Conservation (phyloP, 306 rosid genomes). For the Argentina anserina region DNA sequence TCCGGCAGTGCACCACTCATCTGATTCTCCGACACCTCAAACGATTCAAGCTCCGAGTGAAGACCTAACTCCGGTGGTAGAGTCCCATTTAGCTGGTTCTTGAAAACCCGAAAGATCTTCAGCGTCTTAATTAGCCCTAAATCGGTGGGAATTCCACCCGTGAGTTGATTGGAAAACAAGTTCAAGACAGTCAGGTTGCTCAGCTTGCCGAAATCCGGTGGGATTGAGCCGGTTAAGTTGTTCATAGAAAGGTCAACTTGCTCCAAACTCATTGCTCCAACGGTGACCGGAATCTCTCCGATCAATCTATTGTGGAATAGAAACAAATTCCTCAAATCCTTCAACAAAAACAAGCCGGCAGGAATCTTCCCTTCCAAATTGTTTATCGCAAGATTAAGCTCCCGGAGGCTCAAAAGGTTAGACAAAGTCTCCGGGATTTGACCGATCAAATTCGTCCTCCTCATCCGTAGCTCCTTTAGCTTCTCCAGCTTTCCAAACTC, state of each 20-base stretch:
- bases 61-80: slow-evolving; percentile 72
- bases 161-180: slow-evolving; percentile 47
- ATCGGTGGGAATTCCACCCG: slow-evolving; percentile 57
- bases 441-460: slow-evolving; percentile 43
- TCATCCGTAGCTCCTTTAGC: slow-evolving; percentile 43
- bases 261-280: slow-evolving; percentile 44
- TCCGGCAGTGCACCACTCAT: slow-evolving; percentile 61
- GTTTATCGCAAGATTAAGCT: slow-evolving; percentile 51
- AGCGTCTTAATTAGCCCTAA: slow-evolving; percentile 49
- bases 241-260: slow-evolving; percentile 44
- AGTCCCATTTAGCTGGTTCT: slow-evolving; percentile 61
- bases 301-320: slow-evolving; percentile 51
- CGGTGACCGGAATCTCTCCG: slow-evolving; percentile 51
- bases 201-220: slow-evolving; percentile 49
- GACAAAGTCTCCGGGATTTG: slow-evolving; percentile 49
- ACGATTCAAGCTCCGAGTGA: slow-evolving; percentile 47
- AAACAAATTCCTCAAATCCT: slow-evolving; percentile 33
- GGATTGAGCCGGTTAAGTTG: slow-evolving; percentile 64
- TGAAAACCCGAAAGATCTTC: slow-evolving; percentile 37
- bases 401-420: slow-evolving; percentile 39
- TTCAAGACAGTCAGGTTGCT: slow-evolving; percentile 34
- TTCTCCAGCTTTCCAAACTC: slow-evolving; percentile 56
- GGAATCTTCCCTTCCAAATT: slow-evolving; percentile 62
- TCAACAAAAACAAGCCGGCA: slow-evolving; percentile 37
- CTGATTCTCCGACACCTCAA: slow-evolving; percentile 64